Percentiles rank a stretch among this genome's conserved stretches.
Evolutionary conservation across 1,284 basidiomycete species (phyloP).

Genomic region (Sanguinoderma infundibulare): DNA sequence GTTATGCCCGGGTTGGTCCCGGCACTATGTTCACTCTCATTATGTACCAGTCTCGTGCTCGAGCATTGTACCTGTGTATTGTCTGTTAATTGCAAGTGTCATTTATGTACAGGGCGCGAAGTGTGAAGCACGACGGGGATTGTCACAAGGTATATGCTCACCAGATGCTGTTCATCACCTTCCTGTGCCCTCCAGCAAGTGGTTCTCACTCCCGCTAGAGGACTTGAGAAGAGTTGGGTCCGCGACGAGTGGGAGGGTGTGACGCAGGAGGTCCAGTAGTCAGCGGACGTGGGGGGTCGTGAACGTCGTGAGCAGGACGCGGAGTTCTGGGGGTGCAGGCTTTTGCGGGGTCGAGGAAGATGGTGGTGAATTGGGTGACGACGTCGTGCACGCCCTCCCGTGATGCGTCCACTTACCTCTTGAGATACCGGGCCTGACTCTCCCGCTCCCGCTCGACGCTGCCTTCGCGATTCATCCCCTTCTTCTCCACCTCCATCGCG

Average conservation of each 20-base stretch:
- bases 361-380: constrained; percentile 86
- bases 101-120: no score
- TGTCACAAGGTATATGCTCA: no score
- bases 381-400: constrained; percentile 92
- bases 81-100: not conserved
- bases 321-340: constrained; percentile 36
- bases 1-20: not conserved
- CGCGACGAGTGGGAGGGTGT: constrained; percentile 54
- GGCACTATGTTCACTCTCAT: not conserved
- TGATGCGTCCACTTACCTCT: constrained; percentile 90
- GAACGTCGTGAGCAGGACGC: constrained; percentile 59
- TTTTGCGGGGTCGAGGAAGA: constrained; percentile 92
- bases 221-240: constrained; percentile 77
- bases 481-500: constrained; percentile 46
- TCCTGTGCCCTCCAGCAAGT: no score
- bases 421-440: constrained; percentile 79
- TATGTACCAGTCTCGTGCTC: not conserved
- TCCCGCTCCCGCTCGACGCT: constrained; percentile 58
- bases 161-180: no score
- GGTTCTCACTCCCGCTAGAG: no score
- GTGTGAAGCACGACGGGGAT: no score
- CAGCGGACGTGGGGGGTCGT: constrained; percentile 55
- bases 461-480: constrained; percentile 28
- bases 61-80: not conserved
- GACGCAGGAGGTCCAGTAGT: constrained; percentile 61